Evolutionary conservation across 176 grass and related monocot genomes (phyloP).

Genomic region (Eleusine coracana): DNA sequence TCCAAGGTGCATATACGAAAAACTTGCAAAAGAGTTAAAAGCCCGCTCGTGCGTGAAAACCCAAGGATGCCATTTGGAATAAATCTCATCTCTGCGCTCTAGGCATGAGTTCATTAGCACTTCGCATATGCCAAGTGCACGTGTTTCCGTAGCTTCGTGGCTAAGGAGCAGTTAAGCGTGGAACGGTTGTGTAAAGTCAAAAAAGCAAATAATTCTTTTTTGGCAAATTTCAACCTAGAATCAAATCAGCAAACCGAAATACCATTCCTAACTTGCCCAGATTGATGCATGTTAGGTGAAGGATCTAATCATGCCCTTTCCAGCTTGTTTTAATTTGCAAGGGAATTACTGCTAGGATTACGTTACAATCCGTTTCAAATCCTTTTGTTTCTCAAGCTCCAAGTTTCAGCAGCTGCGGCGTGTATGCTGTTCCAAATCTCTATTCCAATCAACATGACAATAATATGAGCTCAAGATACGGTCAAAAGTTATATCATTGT

Average conservation of each 20-base stretch:
- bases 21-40: neutral
- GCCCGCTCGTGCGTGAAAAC: neutral
- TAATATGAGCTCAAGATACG: neutral
- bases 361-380: too few species aligned
- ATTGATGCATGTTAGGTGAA: neutral
- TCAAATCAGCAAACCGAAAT: neutral
- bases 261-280: neutral
- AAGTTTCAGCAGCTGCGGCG: too few species aligned
- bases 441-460: neutral
- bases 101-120: neutral
- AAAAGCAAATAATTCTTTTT: too few species aligned
- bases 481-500: neutral
- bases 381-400: too few species aligned
- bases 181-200: neutral
- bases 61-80: neutral
- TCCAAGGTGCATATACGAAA: neutral
- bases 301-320: neutral
- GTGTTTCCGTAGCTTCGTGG: neutral
- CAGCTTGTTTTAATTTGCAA: neutral
- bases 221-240: neutral
- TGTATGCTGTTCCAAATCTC: too few species aligned
- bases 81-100: neutral
- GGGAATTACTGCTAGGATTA: neutral
- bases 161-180: neutral
- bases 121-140: neutral